Percentiles rank a stretch among this genome's conserved stretches.
Conservation (phyloP, 768 basidiomycete genomes). For the Omphalotus guepiniiformis region DNA sequence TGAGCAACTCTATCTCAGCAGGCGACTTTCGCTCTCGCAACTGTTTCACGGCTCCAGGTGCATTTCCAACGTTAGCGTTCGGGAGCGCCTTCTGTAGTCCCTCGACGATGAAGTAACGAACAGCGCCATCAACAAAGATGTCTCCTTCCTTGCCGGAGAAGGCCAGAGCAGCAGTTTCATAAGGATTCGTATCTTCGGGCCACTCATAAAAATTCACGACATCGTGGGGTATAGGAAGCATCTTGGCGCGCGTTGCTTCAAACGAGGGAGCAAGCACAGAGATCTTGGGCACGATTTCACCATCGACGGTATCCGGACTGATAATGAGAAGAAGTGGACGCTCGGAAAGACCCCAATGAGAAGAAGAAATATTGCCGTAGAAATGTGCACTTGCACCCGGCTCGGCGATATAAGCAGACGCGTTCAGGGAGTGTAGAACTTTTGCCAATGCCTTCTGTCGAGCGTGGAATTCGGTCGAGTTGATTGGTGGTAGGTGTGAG, state of each 20-base stretch:
- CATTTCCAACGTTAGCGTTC: constrained; percentile 35
- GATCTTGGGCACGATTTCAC: constrained; percentile 33
- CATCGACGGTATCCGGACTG: constrained; percentile 32
- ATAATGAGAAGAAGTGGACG: constrained; percentile 72
- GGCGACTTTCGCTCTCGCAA: constrained; percentile 72
- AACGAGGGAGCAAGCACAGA: constrained; percentile 73
- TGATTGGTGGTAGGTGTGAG: constrained; percentile 44
- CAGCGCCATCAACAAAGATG: constrained; percentile 58
- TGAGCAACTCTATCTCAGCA: constrained; percentile 66
- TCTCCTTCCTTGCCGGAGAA: constrained; percentile 22
- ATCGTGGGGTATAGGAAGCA: constrained; percentile 48
- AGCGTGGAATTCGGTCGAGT: constrained; percentile 36
- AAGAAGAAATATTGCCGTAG: constrained; percentile 64
- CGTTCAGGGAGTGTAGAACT: constrained; percentile 44
- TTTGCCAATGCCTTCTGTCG: constrained; percentile 55
- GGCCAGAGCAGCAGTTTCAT: constrained; percentile 37
- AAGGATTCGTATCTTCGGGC: constrained; percentile 70
- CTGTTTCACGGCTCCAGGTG: constrained; percentile 49
- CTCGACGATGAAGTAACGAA: constrained; percentile 61
- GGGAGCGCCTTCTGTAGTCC: constrained; percentile 48
- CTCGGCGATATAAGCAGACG: constrained; percentile 73
- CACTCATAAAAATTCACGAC: constrained; percentile 48
- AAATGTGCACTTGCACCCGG: constrained; percentile 69
- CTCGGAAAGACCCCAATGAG: constrained; percentile 71
- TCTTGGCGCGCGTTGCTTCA: constrained; percentile 65